Base-by-base conservation (phyloP, 1,284 basidiomycete species). In the Pseudozyma sp. region DNA sequence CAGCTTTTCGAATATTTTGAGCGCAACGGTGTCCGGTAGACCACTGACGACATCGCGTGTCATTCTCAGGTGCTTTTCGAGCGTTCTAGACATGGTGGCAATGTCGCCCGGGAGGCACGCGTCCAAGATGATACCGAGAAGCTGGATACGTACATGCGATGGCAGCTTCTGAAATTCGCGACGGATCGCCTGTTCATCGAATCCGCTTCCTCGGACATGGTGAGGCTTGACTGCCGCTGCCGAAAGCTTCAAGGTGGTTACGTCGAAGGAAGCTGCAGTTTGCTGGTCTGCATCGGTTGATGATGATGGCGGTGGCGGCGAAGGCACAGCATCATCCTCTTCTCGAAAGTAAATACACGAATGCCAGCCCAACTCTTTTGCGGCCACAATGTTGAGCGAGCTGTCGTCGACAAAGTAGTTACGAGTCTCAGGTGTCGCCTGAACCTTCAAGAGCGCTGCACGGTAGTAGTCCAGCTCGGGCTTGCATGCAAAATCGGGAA, bases 21-120 rank as follows among this genome's bases (percentile, higher is more conserved):
- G 86, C 0, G 89, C 88, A 0, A 94, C 84, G 16, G 89, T 87
- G 0, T 90, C 90, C 0, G 91, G 88, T 16, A 96, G 87, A 47
- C 88, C 87, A 11, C 91, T 91, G 39, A 95, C 86, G 53, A 95
- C 88, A 78, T 95, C 94, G 77, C 91, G 92, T 7, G 92, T 91
- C 24, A 90, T 90, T 74, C 88, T 89, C 47, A 89, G 88, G 75
- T 94, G 94, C 83, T 92, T 92, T 83, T 94, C 89, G 17, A 96
- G 88, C 6, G 93, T 61, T 17, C 56, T 59, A 3, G 60, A 53
- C 68, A 82, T 75, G 31, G 56, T 39, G 0, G 62, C 62, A 29
- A 81, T 70, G 45, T 83, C 81, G 13, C 70, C 78, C 10, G 76
- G 75, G 17, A 77, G 54, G 48, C 77, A 74, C 19, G 77, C 74